Base-by-base conservation (phyloP, 257 asterid genomes). In the Craterostigma plantagineum region DNA sequence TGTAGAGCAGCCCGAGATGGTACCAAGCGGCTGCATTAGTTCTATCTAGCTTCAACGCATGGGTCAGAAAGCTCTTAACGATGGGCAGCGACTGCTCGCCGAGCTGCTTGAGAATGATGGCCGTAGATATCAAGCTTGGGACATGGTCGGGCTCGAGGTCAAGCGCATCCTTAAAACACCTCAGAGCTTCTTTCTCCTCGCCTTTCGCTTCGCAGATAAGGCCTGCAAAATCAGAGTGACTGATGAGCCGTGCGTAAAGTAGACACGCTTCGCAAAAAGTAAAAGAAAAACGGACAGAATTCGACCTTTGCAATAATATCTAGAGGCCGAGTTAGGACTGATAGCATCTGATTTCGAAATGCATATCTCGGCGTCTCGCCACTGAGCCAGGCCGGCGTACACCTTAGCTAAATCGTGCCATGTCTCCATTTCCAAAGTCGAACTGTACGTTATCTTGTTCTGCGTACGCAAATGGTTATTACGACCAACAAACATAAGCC, bases 381-480 rank as follows among this genome's bases (percentile, higher is more conserved):
- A 81, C 54, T 73, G 96, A 27, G 81, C 77, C 48, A 86, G 54
- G 60, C 82, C 69, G 34, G 84, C 71, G 57, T 81, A 81, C 36
- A 78, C 68, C 16, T 77, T 71, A 7, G 96, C 92, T 10, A 86
- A 71, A 63, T 81, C 96, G 18, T 81, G 94, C 96, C 96, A 86
- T 43, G 80, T 75, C 70, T 81, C 91, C 77, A 78, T 61, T 72
- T 86, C 96, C 54, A 81, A 54, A 47, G 56, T 76, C 42, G 61
- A 54, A 27, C 39, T 50, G 34, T 14, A 42, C 39, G 53, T 65
- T 55, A 63, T 62, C 68, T 48, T 61, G 55, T 67, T 65, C 92
- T 75, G 86, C 23, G 45, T 15, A 12, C 11, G 3, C 7, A 16
- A 16, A 18, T 12, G n/a, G 9, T 36, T 2, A 9, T 36, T 8